Evolutionary conservation across 495 filamentous ascomycete genomes (phyloP).

Genomic region (Hypoxylon intermedium): DNA sequence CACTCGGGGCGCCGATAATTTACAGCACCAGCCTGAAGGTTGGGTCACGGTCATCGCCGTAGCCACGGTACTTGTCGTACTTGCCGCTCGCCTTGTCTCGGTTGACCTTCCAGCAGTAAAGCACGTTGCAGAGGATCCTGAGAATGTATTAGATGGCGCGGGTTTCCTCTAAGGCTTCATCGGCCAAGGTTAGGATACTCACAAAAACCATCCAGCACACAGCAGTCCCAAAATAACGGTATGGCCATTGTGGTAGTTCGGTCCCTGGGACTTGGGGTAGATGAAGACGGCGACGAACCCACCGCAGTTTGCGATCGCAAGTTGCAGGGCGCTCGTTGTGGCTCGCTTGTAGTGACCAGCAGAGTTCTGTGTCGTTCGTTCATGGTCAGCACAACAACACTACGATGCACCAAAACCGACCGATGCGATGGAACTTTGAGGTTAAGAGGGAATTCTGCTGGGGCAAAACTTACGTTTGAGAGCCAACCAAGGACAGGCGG

Average conservation of each 20-base stretch:
- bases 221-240: constrained; percentile 64
- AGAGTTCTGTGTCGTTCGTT: constrained; percentile 43
- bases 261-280: constrained; percentile 61
- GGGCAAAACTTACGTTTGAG: constrained; percentile 44
- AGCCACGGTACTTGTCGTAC: constrained; percentile 64
- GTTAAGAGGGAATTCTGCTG: not conserved
- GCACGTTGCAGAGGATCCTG: constrained; percentile 68
- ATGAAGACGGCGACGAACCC: constrained; percentile 65
- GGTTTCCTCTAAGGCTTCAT: not conserved
- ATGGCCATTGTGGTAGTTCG: constrained; percentile 60
- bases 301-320: constrained; percentile 58
- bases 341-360: constrained; percentile 56
- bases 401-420: not conserved
- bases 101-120: constrained; percentile 72
- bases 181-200: constrained; percentile 42
- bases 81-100: constrained; percentile 68
- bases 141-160: constrained; percentile 24
- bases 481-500: constrained; percentile 78
- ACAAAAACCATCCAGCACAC: constrained; percentile 70
- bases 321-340: constrained; percentile 54
- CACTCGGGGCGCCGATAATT: constrained; percentile 4
- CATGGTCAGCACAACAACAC: constrained; percentile 2
- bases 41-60: constrained; percentile 71
- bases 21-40: constrained; percentile 68
- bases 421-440: not conserved